phyloP scores from a whole-genome alignment of 768 basidiomycete genomes.

The Tricholoma terreum region DNA sequence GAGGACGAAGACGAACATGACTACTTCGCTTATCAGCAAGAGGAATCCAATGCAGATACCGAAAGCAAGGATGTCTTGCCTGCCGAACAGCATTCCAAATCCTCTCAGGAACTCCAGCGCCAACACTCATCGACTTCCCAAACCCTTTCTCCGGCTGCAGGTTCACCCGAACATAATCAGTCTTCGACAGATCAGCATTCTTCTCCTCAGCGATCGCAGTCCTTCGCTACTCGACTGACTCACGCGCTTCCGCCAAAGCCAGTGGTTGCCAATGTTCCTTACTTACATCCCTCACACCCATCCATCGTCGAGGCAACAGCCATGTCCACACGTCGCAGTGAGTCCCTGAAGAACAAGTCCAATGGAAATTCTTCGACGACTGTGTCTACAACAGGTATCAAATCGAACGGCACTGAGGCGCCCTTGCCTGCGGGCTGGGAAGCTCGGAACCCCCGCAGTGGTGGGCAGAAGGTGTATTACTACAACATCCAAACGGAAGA shows the following conservation, averaged over 20 bases:
- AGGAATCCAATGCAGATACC: constrained; percentile 4
- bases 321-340: constrained; percentile 51
- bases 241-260: constrained; percentile 73
- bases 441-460: constrained; percentile 47
- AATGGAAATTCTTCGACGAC: constrained; percentile 26
- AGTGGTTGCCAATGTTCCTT: constrained; percentile 46
- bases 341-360: constrained; percentile 31
- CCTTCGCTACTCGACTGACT: constrained; percentile 41
- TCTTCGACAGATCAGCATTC: constrained; percentile 12
- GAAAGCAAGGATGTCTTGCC: neutral
- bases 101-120: constrained; percentile 5
- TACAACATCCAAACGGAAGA: constrained; percentile 55
- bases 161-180: constrained; percentile 12
- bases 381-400: constrained; percentile 19
- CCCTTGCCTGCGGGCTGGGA: constrained; percentile 62
- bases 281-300: constrained; percentile 53
- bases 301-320: constrained; percentile 60
- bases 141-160: constrained; percentile 9
- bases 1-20: constrained; percentile 68
- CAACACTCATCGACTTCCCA: constrained; percentile 13
- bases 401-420: constrained; percentile 21
- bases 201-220: constrained; percentile 21
- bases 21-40: constrained; percentile 36
- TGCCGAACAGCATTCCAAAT: neutral
- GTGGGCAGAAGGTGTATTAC: constrained; percentile 47